These are phyloP conservation scores for Penicillium cinerascens DNA, from an alignment of 495 filamentous ascomycete species.

Conservation along the genomic window DNA sequence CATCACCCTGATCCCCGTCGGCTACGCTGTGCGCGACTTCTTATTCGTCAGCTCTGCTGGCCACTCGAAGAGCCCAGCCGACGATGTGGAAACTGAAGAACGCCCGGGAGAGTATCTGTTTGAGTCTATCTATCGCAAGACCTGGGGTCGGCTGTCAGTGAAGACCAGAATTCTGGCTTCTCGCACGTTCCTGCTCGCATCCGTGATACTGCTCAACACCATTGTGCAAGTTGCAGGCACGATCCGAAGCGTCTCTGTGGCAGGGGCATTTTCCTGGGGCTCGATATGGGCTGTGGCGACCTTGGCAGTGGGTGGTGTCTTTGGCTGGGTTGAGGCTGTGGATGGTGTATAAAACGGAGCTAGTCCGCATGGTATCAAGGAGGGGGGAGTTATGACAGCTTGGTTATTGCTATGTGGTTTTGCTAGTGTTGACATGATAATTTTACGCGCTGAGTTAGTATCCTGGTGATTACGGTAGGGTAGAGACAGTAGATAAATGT, in stretches of 20 bases:
- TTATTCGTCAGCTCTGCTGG: slow-evolving; percentile 69
- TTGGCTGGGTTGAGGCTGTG: slow-evolving; percentile 58
- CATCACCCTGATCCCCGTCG: slow-evolving; percentile 56
- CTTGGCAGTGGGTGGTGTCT: slow-evolving; percentile 52
- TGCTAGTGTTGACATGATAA: too few species aligned
- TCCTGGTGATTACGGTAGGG: too few species aligned
- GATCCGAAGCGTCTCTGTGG: slow-evolving; percentile 61
- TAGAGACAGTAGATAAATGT: too few species aligned
- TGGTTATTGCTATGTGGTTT: too few species aligned
- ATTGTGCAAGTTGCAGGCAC: slow-evolving; percentile 59
- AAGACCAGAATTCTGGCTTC: slow-evolving; percentile 62
- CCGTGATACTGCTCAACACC: slow-evolving; percentile 57
- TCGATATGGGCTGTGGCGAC: slow-evolving; percentile 65
- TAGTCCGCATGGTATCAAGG: not conserved
- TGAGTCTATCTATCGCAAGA: slow-evolving; percentile 51
- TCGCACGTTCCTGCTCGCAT: slow-evolving; percentile 59
- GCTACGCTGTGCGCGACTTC: slow-evolving; percentile 65
- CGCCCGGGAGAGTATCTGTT: slow-evolving; percentile 56
- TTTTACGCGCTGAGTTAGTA: too few species aligned
- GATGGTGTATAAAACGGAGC: slow-evolving; percentile 33
- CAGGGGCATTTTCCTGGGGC: slow-evolving; percentile 67
- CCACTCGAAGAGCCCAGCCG: slow-evolving; percentile 32
- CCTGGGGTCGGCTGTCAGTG: slow-evolving; percentile 52
- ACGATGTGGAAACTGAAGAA: slow-evolving; percentile 51
- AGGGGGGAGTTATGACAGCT: not conserved